A percentile compares a stretch with the other conserved stretches of the same genome.
phyloP scores from a whole-genome alignment of 2,329 filamentous ascomycete species.

The Xylariaceae sp. region DNA sequence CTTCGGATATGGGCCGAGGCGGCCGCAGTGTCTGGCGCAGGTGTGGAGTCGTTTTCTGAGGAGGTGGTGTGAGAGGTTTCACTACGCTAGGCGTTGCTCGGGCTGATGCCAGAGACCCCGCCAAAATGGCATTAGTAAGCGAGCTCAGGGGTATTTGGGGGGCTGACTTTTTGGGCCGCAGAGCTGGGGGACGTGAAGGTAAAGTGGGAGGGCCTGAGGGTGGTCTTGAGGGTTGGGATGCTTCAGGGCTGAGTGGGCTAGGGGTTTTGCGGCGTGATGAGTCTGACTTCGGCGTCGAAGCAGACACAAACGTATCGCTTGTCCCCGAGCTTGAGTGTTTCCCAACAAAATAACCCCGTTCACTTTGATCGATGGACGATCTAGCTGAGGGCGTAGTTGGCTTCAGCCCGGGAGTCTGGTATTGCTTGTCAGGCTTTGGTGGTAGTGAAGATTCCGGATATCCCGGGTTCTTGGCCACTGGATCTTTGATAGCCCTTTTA shows the following conservation, averaged over 20 bases:
- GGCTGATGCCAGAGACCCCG: slow-evolving; percentile 64
- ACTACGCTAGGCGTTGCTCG: slow-evolving; percentile 40
- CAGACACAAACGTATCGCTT: slow-evolving; percentile 42
- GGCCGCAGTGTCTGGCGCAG: slow-evolving; percentile 64
- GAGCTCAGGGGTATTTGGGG: slow-evolving; percentile 53
- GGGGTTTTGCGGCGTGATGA: slow-evolving; percentile 27
- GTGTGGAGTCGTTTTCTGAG: slow-evolving; percentile 44
- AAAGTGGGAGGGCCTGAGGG: slow-evolving; percentile 12
- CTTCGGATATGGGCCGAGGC: slow-evolving; percentile 44
- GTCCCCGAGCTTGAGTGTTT: slow-evolving; percentile 36
- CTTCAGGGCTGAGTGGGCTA: slow-evolving; percentile 19
- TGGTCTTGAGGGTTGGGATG: slow-evolving; percentile 18
- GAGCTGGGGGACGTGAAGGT: slow-evolving; percentile 12
- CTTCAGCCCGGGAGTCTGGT: slow-evolving; percentile 9
- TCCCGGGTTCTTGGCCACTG: slow-evolving; percentile 9
- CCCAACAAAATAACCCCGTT: not conserved
- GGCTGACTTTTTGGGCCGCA: slow-evolving; percentile 18
- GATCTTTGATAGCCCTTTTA: slow-evolving; percentile 21
- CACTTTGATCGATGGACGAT: slow-evolving; percentile 1
- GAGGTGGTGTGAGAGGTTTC: slow-evolving; percentile 39
- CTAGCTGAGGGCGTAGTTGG: slow-evolving; percentile 1
- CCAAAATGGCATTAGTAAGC: slow-evolving; percentile 69
- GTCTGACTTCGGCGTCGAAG: slow-evolving; percentile 32
- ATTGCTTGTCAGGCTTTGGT: slow-evolving; percentile 17
- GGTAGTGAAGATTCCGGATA: slow-evolving; percentile 10